phyloP scores from a whole-genome alignment of 2,329 filamentous ascomycete genomes.

The Akanthomyces uredinophilus region DNA sequence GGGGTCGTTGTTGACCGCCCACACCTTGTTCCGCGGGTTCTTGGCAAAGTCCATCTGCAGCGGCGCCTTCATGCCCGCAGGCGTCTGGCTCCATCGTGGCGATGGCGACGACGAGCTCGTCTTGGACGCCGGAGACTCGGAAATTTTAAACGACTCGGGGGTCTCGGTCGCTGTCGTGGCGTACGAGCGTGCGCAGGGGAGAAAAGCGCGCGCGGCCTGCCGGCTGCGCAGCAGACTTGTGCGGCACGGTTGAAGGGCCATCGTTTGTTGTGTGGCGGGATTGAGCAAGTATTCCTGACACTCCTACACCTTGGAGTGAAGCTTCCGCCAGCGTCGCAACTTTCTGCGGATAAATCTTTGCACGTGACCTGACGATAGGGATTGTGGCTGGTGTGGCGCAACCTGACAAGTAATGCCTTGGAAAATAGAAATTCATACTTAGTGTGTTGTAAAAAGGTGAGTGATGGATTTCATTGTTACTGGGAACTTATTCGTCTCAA shows the following conservation, averaged over 20 bases:
- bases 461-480: not conserved
- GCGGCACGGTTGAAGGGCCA: constrained; percentile 14
- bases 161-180: constrained; percentile 10
- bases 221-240: constrained; percentile 9
- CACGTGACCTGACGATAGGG: constrained; percentile 7
- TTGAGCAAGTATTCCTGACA: not conserved
- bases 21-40: constrained; percentile 49
- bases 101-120: not conserved
- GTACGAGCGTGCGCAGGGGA: constrained; percentile 11
- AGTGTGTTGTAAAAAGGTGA: no score
- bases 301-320: not conserved
- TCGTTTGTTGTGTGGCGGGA: constrained; percentile 2
- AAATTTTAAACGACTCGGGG: constrained; percentile 11
- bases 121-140: constrained; percentile 7
- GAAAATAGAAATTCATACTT: no score
- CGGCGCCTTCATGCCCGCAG: constrained; percentile 63
- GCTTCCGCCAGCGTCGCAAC: not conserved
- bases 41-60: constrained; percentile 57
- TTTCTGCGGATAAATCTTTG: constrained; percentile 2
- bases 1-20: constrained; percentile 71
- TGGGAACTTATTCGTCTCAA: not conserved
- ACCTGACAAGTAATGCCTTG: not conserved
- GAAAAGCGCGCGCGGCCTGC: not conserved
- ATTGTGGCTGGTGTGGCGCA: constrained; percentile 12
- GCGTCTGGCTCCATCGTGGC: constrained; percentile 69